These are phyloP conservation scores for Przewalskia tangutica DNA, from an alignment of 257 asterid species.

Conservation along the genomic window DNA sequence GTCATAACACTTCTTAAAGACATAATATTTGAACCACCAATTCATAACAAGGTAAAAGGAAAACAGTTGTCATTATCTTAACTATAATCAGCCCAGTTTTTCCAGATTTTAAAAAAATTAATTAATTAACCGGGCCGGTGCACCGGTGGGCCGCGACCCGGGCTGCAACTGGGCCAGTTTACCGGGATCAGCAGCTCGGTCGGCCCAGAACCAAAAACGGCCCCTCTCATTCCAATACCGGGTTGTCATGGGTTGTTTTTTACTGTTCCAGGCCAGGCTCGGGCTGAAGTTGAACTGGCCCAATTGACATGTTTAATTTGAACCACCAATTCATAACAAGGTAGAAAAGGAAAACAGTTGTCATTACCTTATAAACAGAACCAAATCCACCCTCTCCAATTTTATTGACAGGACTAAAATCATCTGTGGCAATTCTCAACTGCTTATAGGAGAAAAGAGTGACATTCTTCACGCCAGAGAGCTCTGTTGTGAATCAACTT, in stretches of 20 bases:
- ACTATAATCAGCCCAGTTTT: too few relatives aligned
- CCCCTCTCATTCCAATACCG: too few relatives aligned
- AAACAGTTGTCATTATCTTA: conserved; percentile 37
- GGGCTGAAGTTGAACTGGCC: too few relatives aligned
- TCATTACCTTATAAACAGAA: conserved; percentile 67
- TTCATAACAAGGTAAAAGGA: neutral
- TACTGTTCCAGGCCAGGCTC: too few relatives aligned
- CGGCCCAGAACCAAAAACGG: too few relatives aligned
- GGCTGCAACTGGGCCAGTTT: too few relatives aligned
- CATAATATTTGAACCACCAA: neutral
- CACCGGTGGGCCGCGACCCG: too few relatives aligned
- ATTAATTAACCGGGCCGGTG: too few relatives aligned
- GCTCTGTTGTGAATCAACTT: conserved; percentile 41
- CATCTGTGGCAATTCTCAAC: conserved; percentile 60
- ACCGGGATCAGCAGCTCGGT: too few relatives aligned
- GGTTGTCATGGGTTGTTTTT: too few relatives aligned
- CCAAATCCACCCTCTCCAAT: conserved; percentile 99
- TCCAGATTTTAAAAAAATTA: too few relatives aligned
- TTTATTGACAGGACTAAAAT: conserved; percentile 57
- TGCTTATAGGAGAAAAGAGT: conserved; percentile 61
- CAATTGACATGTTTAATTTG: neutral
- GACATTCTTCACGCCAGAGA: conserved; percentile 45
- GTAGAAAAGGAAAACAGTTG: neutral
- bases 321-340: neutral
- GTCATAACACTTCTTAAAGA: neutral